A percentile compares a stretch with the other conserved stretches of the same genome.
Conservation (phyloP, 352 stramenopile species). For the Phytophthora europaea region DNA sequence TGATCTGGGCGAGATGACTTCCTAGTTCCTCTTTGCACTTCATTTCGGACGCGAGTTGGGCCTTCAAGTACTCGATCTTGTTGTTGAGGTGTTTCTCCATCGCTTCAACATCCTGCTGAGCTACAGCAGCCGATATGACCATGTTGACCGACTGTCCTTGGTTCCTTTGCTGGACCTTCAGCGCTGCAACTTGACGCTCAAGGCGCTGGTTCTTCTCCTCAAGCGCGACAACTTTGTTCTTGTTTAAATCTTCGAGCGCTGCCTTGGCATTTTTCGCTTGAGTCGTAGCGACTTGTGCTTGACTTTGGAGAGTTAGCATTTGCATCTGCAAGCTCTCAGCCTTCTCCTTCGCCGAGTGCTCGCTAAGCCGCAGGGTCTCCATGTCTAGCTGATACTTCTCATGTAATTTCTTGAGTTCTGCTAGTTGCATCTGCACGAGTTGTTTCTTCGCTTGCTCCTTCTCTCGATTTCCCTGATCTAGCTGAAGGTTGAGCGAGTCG, state of each 20-base stretch:
- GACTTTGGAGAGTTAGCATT: conserved; percentile 60
- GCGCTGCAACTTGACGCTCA: conserved; percentile 59
- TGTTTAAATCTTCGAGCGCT: conserved; percentile 61
- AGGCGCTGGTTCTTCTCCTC: conserved; percentile 79
- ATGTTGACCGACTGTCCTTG: conserved; percentile 21
- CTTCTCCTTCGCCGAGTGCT: conserved; percentile 73
- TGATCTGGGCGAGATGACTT: conserved; percentile 69
- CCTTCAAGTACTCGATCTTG: conserved; percentile 89
- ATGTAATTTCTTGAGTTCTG: conserved; percentile 69
- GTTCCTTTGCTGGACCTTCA: conserved; percentile 46
- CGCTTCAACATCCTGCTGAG: conserved; percentile 47
- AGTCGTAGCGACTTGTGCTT: conserved; percentile 57
- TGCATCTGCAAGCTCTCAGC: conserved; percentile 54
- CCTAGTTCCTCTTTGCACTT: conserved; percentile 89
- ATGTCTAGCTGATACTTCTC: conserved; percentile 77
- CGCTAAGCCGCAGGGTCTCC: conserved; percentile 67
- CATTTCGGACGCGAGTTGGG: conserved; percentile 84
- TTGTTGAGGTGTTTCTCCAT: conserved; percentile 82
- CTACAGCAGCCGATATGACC: conserved; percentile 15
- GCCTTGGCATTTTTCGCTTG: conserved; percentile 64
- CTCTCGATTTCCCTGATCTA: conserved; percentile 57
- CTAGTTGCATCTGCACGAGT: conserved; percentile 50
- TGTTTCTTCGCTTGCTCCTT: conserved; percentile 53
- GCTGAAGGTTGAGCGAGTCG: conserved; percentile 65
- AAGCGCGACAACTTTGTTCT: conserved; percentile 54